Evolutionary conservation across 768 basidiomycete genomes (phyloP), one percentile per base, ranked within the genome.

Genomic region (Mycena capillaripes): DNA sequence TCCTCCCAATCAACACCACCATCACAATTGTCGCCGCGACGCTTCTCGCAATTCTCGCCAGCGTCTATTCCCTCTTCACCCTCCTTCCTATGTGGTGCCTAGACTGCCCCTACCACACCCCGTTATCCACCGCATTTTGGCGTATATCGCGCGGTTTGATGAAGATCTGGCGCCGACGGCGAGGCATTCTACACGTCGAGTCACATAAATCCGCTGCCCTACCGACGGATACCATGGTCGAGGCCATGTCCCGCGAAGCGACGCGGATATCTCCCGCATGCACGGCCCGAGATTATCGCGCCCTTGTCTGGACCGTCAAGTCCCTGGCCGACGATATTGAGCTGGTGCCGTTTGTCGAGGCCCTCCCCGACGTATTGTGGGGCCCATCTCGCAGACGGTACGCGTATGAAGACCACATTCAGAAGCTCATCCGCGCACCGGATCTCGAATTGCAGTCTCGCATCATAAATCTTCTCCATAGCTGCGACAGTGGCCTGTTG

Each of bases 101-200:
- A 6, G 59, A 76, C 38, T 74, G 75, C 42, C 75, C 75, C 17
- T 76, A 71, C 34, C 64, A 40, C 29, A 74, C 70, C 2, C 75
- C 72, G 0, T 57, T 74, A 11, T 63, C 72, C 3, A 27, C 38
- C 1, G 56, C 32, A 36, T 48, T 58, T 36, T 67, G 66, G 66
- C 4, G 29, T 21, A 23, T 67, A 8, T 58, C 64, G 5, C 23
- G 14, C 19, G 11, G 11, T 21, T 11, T 58, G 2, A 6, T 9
- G 8, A 14, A 14, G 9, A 32, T 23, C 12, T 50, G 56, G 57
- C 32, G 32, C 23, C 55, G 16, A 4, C 7, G 16, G 12, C 56
- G 12, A 42, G 17, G 8, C 32, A 6, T 7, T 32, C 12, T 19
- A 21, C n/a, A n/a, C n/a, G n/a, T n/a, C n/a, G 29, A 2, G 48